Base-by-base conservation (phyloP, 1,284 basidiomycete species). In the Cutaneotrichosporon cavernicola region DNA sequence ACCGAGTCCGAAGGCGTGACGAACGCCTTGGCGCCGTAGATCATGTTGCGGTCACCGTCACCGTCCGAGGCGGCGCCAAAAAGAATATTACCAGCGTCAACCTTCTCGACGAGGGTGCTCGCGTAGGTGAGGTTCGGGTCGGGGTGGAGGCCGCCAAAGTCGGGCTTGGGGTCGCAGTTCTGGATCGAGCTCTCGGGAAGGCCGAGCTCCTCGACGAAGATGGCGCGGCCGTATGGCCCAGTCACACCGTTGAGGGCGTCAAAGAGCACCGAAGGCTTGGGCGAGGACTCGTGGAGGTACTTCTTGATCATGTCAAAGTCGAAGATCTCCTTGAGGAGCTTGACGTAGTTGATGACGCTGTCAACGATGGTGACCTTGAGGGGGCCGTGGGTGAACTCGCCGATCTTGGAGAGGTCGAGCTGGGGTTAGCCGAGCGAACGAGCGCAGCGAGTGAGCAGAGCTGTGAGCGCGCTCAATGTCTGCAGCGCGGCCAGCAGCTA, bases 51-150 rank as follows among this genome's bases (percentile, higher is more conserved):
- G 82, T 99, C 96, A 51, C 96, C 96, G 76, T 99, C 96, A 57
- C 96, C 96, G 78, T 99, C 96, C 67, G 90, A 92, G 5, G 96
- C 96, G 40, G 97, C 97, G 66, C 96, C 96, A 75, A 99, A 99
- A 57, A 87, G 85, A 72, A 99, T 95, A 72, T 88, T 85, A 62
- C 91, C 85, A 75, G 84, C 84, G 82, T 99, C 95, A 47, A 99
- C 96, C 21, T 85, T 89, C 69, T 95, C 91, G 58, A 99, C 96
- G 62, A 99, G 88, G 32, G 89, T 86, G 82, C 95, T 92, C 10
- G 97, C 96, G 81, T 99, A 99, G 14, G 95, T 98, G 71, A 99
- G 83, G 84, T 99, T 99, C 43, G 96, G 96, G 80, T 99, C 96
- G 10, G 96, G 96, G 82, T 99, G 96, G 69, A 91, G 91, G 70